These are phyloP conservation scores for Terfezia boudieri DNA, from an alignment of 495 filamentous ascomycete species.

Conservation along the genomic window DNA sequence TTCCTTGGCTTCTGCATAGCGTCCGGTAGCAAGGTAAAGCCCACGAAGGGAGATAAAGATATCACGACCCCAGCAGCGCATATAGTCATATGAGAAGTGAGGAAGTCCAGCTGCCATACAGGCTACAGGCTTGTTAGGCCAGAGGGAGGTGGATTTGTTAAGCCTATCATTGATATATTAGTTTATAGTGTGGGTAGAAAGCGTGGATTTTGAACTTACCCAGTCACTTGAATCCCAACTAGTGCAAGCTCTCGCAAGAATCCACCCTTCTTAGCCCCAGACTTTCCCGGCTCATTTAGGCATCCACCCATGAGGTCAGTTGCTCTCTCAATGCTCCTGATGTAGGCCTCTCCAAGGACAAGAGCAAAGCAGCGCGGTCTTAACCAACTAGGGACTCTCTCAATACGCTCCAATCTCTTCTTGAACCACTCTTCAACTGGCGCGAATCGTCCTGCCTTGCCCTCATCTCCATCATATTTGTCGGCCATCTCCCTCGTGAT, in stretches of 20 bases:
- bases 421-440: slow-evolving; percentile 38
- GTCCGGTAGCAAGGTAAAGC: slow-evolving; percentile 66
- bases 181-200: neutral
- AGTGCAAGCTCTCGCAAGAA: slow-evolving; percentile 73
- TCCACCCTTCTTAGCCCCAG: neutral
- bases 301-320: slow-evolving; percentile 57
- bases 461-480: neutral
- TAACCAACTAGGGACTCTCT: slow-evolving; percentile 65
- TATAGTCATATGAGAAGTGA: slow-evolving; percentile 87
- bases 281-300: slow-evolving; percentile 35
- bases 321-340: slow-evolving; percentile 52
- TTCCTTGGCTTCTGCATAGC: slow-evolving; percentile 69
- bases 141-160: slow-evolving; percentile 72
- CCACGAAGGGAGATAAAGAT: slow-evolving; percentile 90
- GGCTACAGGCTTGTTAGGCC: slow-evolving; percentile 60
- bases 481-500: slow-evolving; percentile 30
- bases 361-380: slow-evolving; percentile 84
- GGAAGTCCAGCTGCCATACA: slow-evolving; percentile 83
- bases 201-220: slow-evolving; percentile 18
- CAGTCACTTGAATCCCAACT: slow-evolving; percentile 75
- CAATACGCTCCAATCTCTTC: slow-evolving; percentile 62
- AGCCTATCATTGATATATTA: slow-evolving; percentile 19
- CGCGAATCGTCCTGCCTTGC: neutral
- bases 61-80: slow-evolving; percentile 91
- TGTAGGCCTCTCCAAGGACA: slow-evolving; percentile 66